Evolutionary conservation across 108 stramenopile genomes (phyloP).

Genomic region (Schizochytrium sp.): DNA sequence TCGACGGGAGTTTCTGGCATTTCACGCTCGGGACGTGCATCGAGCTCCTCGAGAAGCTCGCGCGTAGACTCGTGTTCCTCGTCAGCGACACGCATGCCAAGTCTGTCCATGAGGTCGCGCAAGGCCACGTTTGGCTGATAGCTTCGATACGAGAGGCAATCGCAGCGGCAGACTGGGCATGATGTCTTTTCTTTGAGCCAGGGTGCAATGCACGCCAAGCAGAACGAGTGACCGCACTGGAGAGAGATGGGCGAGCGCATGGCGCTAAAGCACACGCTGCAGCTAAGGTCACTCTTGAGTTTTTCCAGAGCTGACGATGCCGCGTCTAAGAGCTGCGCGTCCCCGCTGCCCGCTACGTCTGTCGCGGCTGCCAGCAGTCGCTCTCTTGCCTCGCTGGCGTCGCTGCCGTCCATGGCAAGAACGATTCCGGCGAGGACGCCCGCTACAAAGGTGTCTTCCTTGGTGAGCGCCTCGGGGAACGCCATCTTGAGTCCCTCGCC

Average conservation of each 20-base stretch:
- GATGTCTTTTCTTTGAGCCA: background rate
- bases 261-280: background rate
- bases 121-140: background rate
- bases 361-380: background rate
- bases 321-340: background rate
- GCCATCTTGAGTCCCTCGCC: background rate
- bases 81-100: background rate
- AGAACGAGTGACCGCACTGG: background rate
- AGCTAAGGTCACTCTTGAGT: background rate
- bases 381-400: background rate
- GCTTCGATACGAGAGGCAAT: background rate
- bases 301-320: background rate
- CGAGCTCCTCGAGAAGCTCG: background rate
- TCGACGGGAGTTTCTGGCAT: background rate
- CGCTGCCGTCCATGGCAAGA: background rate
- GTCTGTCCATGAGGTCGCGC: background rate
- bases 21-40: background rate
- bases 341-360: background rate
- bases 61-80: background rate
- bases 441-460: background rate
- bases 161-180: background rate
- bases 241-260: background rate
- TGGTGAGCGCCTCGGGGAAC: background rate
- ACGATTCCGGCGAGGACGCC: background rate
- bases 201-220: background rate